These are phyloP conservation scores for Boechera retrofracta DNA, from an alignment of 345 rosid species.

Conservation along the genomic window DNA sequence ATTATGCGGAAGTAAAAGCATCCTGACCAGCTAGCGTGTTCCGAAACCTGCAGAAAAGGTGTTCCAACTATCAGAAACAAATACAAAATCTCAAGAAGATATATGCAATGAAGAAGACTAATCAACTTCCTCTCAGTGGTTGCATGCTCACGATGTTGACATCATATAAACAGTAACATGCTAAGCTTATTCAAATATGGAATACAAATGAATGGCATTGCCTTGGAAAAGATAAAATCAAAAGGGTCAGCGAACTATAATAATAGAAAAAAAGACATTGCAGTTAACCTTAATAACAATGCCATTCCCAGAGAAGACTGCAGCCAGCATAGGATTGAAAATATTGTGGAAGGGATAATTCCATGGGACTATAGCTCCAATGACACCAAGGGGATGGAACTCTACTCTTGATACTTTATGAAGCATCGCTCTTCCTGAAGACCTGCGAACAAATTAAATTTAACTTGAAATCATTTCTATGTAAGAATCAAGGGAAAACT, in stretches of 20 bases:
- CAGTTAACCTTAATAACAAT: constrained; percentile 80
- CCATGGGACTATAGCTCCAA: constrained; percentile 99
- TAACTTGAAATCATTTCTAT: neutral
- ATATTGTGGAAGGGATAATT: constrained; percentile 99
- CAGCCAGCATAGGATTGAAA: constrained; percentile 97
- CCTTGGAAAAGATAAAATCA: neutral
- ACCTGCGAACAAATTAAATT: constrained; percentile 51
- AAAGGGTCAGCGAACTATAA: neutral
- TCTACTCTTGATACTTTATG: constrained; percentile 91
- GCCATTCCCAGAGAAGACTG: constrained; percentile 94
- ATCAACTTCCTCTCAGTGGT: constrained; percentile 11
- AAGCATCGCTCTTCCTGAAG: constrained; percentile 97
- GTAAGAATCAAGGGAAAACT: constrained; percentile 1
- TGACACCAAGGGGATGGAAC: constrained; percentile 90
- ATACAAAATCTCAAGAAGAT: constrained; percentile 26
- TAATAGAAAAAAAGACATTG: constrained; percentile 1
- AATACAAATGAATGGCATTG: constrained; percentile 12
- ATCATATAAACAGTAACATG: constrained; percentile 24
- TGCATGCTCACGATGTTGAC: constrained; percentile 18
- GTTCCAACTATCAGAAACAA: constrained; percentile 26
- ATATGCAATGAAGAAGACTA: constrained; percentile 5
- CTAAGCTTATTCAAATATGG: constrained; percentile 24
- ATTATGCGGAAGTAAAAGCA: constrained; percentile 90
- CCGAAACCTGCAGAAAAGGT: constrained; percentile 69
- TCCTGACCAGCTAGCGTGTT: constrained; percentile 96